These are phyloP conservation scores for Gremmenia infestans DNA, from an alignment of 2,329 filamentous ascomycete species.

Conservation along the genomic window DNA sequence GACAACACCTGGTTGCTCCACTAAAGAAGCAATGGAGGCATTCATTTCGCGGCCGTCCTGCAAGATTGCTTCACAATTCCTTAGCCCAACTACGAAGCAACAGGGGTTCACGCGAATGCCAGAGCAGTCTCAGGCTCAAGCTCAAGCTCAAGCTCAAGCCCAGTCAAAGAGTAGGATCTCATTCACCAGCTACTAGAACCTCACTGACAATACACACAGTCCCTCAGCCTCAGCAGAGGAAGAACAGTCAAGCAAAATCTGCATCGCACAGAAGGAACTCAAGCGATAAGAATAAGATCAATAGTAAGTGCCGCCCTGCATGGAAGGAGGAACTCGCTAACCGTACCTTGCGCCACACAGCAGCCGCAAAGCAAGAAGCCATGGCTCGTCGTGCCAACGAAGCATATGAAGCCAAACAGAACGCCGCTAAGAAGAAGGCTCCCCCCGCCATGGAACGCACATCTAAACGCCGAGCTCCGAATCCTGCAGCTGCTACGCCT, in stretches of 20 bases:
- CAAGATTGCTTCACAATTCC: not conserved
- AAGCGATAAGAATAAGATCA: not conserved
- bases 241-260: not conserved
- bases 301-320: not conserved
- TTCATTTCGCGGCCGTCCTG: not conserved
- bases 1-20: not conserved
- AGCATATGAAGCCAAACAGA: not conserved
- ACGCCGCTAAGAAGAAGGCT: not conserved
- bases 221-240: not conserved
- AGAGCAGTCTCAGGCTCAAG: not conserved
- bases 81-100: not conserved
- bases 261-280: not conserved
- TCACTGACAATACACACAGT: not conserved
- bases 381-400: not conserved
- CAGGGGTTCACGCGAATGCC: not conserved
- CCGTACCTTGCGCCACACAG: not conserved
- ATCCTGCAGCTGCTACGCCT: not conserved
- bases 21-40: not conserved
- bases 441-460: not conserved
- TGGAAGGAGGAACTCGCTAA: not conserved
- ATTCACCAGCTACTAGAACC: not conserved
- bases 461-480: not conserved
- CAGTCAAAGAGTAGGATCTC: too few relatives aligned
- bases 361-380: not conserved
- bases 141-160: not conserved